Conservation (phyloP, 176 grass and related monocot species). For the Leersia perrieri region DNA sequence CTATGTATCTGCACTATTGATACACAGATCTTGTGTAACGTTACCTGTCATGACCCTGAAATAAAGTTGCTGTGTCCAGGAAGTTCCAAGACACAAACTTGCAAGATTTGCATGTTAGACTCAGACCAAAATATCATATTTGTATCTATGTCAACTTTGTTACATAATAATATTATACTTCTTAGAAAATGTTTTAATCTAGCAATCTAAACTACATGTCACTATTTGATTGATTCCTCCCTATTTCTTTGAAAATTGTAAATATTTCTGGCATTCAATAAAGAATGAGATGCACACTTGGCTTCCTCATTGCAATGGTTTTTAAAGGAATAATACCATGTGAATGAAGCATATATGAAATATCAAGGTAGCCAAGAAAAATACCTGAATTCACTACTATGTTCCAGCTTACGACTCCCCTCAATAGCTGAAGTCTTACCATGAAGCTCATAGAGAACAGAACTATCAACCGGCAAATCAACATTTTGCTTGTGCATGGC, state of each 20-base stretch:
- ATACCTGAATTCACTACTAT: slow-evolving; percentile 72
- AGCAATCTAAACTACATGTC: slow-evolving; percentile 1
- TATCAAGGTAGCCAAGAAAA: slow-evolving; percentile 25
- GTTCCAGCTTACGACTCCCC: slow-evolving; percentile 67
- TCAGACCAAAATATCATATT: slow-evolving; percentile 15
- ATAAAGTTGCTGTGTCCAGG: slow-evolving; percentile 28
- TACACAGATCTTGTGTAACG: not conserved
- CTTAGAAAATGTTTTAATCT: not conserved
- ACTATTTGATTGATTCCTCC: not conserved
- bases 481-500: slow-evolving; percentile 57
- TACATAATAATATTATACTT: not conserved
- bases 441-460: slow-evolving; percentile 67
- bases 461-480: slow-evolving; percentile 54
- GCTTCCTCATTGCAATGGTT: not conserved
- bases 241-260: not conserved
- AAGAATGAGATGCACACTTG: not conserved
- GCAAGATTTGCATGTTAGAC: slow-evolving; percentile 11
- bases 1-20: not conserved
- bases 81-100: slow-evolving; percentile 51
- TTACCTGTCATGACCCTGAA: slow-evolving; percentile 34
- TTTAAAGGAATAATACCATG: not conserved
- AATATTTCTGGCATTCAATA: not conserved
- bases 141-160: slow-evolving; percentile 7
- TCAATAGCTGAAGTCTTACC: slow-evolving; percentile 56
- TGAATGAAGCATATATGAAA: not conserved